Conservation (phyloP, 176 grass and related monocot species). For the Chrysopogon serrulatus region DNA sequence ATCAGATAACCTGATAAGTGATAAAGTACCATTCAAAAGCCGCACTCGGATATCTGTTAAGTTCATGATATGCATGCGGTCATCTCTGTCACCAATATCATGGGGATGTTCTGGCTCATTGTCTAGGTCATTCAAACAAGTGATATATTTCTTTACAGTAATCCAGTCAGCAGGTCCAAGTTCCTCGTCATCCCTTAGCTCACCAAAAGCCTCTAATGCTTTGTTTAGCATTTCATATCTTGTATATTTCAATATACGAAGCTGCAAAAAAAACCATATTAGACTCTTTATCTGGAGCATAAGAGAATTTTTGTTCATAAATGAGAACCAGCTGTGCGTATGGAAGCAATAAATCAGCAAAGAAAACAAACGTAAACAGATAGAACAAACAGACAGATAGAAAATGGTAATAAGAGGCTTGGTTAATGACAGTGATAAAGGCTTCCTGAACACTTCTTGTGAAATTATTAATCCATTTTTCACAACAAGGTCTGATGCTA, state of each 20-base stretch:
- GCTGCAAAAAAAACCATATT: slow-evolving; percentile 45
- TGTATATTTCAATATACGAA: slow-evolving; percentile 82
- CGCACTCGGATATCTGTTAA: slow-evolving; percentile 79
- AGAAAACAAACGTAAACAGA: neutral
- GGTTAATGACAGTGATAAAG: neutral
- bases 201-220: slow-evolving; percentile 80
- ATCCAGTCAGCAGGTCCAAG: slow-evolving; percentile 91
- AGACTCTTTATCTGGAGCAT: neutral
- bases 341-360: neutral
- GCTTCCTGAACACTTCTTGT: neutral
- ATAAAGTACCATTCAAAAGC: slow-evolving; percentile 75
- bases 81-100: slow-evolving; percentile 49
- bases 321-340: neutral
- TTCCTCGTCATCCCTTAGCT: slow-evolving; percentile 94
- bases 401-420: neutral
- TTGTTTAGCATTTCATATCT: slow-evolving; percentile 91
- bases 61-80: slow-evolving; percentile 50
- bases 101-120: slow-evolving; percentile 80
- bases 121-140: slow-evolving; percentile 76
- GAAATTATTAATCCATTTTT: neutral
- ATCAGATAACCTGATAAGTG: neutral
- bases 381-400: no score
- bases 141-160: slow-evolving; percentile 76
- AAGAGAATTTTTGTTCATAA: slow-evolving; percentile 8
- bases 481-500: neutral